Evolutionary conservation across 768 basidiomycete genomes (phyloP).

Genomic region (Panellus pusillus): DNA sequence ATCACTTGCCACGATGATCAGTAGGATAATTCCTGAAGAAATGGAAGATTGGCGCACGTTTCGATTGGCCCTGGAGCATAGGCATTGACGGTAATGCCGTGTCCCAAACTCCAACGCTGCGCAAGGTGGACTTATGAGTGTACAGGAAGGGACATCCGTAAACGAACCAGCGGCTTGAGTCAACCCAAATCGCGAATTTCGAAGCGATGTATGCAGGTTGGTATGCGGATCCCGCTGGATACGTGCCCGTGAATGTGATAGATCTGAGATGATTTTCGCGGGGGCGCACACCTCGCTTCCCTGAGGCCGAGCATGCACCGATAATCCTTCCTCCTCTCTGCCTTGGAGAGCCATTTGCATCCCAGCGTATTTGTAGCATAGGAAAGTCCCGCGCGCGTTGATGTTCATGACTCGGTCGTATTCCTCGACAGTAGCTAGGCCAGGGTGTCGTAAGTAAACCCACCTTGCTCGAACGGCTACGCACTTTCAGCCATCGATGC

Average conservation of each 20-base stretch:
- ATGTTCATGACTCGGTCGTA: too few species aligned
- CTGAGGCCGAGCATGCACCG: slow-evolving; percentile 23
- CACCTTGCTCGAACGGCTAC: background rate
- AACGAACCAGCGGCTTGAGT: slow-evolving; percentile 8
- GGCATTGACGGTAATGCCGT: slow-evolving; percentile 1
- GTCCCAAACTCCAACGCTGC: background rate
- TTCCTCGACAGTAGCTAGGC: slow-evolving; percentile 13
- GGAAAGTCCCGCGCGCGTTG: too few species aligned
- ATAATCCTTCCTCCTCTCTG: slow-evolving; percentile 37
- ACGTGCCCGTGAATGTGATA: too few species aligned
- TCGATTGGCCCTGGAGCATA: slow-evolving; percentile 1
- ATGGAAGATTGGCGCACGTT: background rate
- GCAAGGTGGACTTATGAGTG: background rate
- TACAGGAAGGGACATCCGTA: too few species aligned
- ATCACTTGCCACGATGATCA: too few species aligned
- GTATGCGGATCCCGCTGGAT: slow-evolving; percentile 2
- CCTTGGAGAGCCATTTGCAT: slow-evolving; percentile 38
- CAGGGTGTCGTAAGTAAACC: background rate
- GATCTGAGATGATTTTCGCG: too few species aligned
- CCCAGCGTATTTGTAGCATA: too few species aligned
- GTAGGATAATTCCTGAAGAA: too few species aligned
- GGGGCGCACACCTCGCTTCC: slow-evolving; percentile 14
- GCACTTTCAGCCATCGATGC: slow-evolving; percentile 9
- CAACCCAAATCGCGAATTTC: slow-evolving; percentile 27
- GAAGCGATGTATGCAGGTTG: slow-evolving; percentile 26